A percentile compares a stretch with the other conserved stretches of the same genome.
phyloP scores from a whole-genome alignment of 1,284 basidiomycete genomes.

The Ustanciosporium gigantosporum region DNA sequence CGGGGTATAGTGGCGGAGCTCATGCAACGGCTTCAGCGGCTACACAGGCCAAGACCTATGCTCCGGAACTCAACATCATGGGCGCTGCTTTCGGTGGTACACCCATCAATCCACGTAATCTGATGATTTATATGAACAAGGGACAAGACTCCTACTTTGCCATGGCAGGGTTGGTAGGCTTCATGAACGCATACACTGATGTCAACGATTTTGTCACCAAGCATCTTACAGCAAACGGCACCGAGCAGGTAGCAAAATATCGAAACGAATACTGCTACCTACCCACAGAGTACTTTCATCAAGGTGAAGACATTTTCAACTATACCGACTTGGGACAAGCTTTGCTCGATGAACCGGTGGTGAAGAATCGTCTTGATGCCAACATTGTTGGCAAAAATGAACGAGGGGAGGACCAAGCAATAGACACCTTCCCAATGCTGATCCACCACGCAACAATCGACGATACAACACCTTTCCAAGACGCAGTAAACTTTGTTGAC shows the following conservation, averaged over 20 bases:
- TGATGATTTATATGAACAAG: slow-evolving; percentile 32
- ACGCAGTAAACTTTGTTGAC: background rate
- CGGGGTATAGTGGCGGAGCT: slow-evolving; percentile 50
- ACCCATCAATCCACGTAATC: slow-evolving; percentile 34
- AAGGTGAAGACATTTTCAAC: background rate
- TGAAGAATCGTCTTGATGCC: background rate
- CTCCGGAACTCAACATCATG: slow-evolving; percentile 47
- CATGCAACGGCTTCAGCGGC: slow-evolving; percentile 45
- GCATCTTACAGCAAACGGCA: slow-evolving; percentile 6
- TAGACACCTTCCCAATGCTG: background rate
- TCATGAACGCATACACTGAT: slow-evolving; percentile 24
- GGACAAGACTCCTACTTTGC: slow-evolving; percentile 43
- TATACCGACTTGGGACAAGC: background rate
- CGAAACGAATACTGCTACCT: background rate
- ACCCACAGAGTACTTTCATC: background rate
- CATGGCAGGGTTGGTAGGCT: slow-evolving; percentile 37
- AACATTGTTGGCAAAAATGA: background rate
- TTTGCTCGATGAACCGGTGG: background rate
- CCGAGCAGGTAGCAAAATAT: background rate
- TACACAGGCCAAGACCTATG: slow-evolving; percentile 25
- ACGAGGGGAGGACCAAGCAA: background rate
- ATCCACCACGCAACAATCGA: background rate
- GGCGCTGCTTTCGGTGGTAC: slow-evolving; percentile 52
- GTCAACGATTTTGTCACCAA: slow-evolving; percentile 15
- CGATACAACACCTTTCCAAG: background rate